phyloP scores from a whole-genome alignment of 306 rosid species.

The Glycine tomentella region DNA sequence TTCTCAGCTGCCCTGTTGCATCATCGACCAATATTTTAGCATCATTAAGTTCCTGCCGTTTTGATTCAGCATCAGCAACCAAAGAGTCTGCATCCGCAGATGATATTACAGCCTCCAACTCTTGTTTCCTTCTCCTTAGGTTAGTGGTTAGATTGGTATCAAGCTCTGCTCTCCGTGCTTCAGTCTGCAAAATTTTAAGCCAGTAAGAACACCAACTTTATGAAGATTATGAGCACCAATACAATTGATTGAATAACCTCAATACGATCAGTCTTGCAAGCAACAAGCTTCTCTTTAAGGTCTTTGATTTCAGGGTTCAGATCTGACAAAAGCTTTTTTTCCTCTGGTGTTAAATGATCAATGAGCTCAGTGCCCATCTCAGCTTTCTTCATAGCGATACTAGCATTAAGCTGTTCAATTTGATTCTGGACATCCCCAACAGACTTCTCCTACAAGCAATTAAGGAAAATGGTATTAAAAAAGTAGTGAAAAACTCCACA shows the following conservation, averaged over 20 bases:
- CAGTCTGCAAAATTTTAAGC: constrained; percentile 66
- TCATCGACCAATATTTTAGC: constrained; percentile 78
- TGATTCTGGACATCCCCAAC: constrained; percentile 82
- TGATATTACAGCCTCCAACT: constrained; percentile 81
- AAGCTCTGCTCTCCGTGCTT: constrained; percentile 91
- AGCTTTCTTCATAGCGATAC: constrained; percentile 78
- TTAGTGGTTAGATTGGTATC: constrained; percentile 96
- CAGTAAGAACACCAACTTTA: constrained; percentile 29
- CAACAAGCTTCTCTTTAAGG: constrained; percentile 83
- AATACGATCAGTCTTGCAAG: constrained; percentile 87
- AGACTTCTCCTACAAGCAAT: constrained; percentile 81
- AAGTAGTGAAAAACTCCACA: constrained; percentile 31
- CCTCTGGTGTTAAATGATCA: constrained; percentile 91
- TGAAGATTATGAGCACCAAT: background rate
- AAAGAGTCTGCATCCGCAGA: constrained; percentile 70
- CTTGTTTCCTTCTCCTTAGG: constrained; percentile 94
- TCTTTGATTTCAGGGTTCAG: constrained; percentile 90
- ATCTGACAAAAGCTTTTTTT: constrained; percentile 78
- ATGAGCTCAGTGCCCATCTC: constrained; percentile 98
- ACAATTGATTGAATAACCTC: constrained; percentile 68
- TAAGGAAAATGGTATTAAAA: constrained; percentile 45
- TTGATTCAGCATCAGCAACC: constrained; percentile 69
- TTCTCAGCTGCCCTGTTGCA: constrained; percentile 73
- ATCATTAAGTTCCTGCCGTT: constrained; percentile 75
- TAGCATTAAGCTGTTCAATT: constrained; percentile 87